These are phyloP conservation scores for Arachis monticola DNA, from an alignment of 331 rosid species.

Conservation along the genomic window DNA sequence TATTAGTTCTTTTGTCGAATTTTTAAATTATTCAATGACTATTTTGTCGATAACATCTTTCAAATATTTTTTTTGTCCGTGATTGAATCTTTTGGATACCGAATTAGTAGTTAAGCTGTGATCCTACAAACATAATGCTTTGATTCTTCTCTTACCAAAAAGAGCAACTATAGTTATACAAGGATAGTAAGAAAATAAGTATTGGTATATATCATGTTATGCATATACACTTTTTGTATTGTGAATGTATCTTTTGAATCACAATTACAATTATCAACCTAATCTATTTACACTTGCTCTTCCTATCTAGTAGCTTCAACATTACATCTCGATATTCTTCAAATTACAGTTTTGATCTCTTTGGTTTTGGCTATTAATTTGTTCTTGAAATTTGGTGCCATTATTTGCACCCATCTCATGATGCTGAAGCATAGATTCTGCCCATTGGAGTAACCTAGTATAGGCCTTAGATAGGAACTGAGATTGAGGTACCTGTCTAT, in stretches of 20 bases:
- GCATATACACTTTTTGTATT: too few species aligned
- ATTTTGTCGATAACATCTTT: too few species aligned
- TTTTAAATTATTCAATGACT: too few species aligned
- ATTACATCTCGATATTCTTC: background rate
- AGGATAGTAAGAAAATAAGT: too few species aligned
- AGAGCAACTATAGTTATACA: too few species aligned
- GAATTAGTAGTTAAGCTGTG: too few species aligned
- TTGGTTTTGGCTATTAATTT: background rate
- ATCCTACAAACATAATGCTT: too few species aligned
- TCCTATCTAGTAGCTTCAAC: background rate
- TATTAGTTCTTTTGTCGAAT: too few species aligned
- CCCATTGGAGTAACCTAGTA: constrained; percentile 28
- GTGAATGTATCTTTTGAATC: constrained; percentile 4
- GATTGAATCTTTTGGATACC: too few species aligned
- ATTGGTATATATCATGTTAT: too few species aligned
- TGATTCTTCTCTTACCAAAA: too few species aligned
- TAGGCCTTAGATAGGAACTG: constrained; percentile 3
- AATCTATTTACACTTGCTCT: background rate
- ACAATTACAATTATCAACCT: background rate
- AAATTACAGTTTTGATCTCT: background rate
- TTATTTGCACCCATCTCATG: background rate
- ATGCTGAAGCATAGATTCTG: constrained; percentile 15
- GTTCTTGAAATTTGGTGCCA: background rate
- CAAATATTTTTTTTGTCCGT: too few species aligned
- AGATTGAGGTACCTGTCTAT: constrained; percentile 4